Conservation (phyloP, 2,329 filamentous ascomycete species). For the Fusarium liriodendri region DNA sequence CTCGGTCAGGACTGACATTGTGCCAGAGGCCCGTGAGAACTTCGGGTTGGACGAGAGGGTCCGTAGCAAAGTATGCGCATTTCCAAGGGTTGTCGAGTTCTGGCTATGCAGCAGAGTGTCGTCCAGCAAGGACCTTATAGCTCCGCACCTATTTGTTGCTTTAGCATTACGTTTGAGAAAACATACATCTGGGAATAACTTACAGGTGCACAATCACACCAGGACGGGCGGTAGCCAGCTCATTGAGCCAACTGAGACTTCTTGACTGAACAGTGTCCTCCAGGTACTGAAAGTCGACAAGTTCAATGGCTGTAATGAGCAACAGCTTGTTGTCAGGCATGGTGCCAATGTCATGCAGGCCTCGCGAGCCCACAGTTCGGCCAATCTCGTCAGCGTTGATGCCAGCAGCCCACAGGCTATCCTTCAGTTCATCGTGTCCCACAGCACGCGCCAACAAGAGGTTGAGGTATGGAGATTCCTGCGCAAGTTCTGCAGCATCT, state of each 20-base stretch:
- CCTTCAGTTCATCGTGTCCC: slow-evolving; percentile 69
- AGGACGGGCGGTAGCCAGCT: slow-evolving; percentile 65
- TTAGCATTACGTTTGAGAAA: not conserved
- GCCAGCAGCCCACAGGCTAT: slow-evolving; percentile 71
- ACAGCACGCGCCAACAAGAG: slow-evolving; percentile 69
- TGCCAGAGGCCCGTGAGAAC: slow-evolving; percentile 61
- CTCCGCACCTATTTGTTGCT: slow-evolving; percentile 59
- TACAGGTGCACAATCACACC: slow-evolving; percentile 69
- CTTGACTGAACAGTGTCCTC: slow-evolving; percentile 72
- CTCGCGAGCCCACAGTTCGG: slow-evolving; percentile 37
- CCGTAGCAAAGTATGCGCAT: slow-evolving; percentile 70
- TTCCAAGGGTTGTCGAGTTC: slow-evolving; percentile 67
- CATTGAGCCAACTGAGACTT: slow-evolving; percentile 69
- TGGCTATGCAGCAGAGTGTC: slow-evolving; percentile 73
- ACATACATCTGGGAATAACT: slow-evolving; percentile 43
- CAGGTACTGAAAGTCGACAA: slow-evolving; percentile 74
- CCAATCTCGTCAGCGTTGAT: slow-evolving; percentile 56
- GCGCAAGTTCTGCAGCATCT: slow-evolving; percentile 30
- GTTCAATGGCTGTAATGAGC: slow-evolving; percentile 70
- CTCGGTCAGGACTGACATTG: slow-evolving; percentile 61
- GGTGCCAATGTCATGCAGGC: slow-evolving; percentile 50
- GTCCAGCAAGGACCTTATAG: slow-evolving; percentile 69
- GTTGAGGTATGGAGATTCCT: slow-evolving; percentile 68
- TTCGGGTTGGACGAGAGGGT: slow-evolving; percentile 66
- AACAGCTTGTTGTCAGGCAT: slow-evolving; percentile 72